Conservation (phyloP, 345 rosid genomes). For the Citrus sp. region DNA sequence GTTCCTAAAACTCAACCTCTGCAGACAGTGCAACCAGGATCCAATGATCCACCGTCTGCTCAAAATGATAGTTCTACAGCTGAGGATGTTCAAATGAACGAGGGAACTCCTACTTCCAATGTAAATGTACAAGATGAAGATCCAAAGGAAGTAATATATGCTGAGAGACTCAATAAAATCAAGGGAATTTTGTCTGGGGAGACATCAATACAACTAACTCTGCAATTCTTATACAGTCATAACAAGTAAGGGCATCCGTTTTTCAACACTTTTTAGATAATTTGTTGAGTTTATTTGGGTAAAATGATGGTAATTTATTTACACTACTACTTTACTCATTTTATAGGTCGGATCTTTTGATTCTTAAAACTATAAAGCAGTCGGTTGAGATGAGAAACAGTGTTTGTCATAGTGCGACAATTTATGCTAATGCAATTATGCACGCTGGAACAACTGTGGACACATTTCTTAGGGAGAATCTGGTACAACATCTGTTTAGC, state of each 20-base stretch:
- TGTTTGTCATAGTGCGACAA: conserved; percentile 98
- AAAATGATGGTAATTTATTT: not conserved
- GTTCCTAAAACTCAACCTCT: conserved; percentile 54
- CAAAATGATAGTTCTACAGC: conserved; percentile 54
- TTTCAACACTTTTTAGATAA: not conserved
- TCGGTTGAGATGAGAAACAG: conserved; percentile 99
- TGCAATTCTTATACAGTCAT: conserved; percentile 89
- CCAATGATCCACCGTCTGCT: conserved; percentile 39
- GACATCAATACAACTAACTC: conserved; percentile 88
- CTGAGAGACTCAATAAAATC: conserved; percentile 81
- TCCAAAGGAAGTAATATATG: conserved; percentile 60
- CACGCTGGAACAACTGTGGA: conserved; percentile 99
- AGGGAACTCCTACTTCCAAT: conserved; percentile 53
- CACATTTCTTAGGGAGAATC: conserved; percentile 94
- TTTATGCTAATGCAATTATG: conserved; percentile 97
- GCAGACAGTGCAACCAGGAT: conserved; percentile 50
- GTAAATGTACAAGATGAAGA: conserved; percentile 42
- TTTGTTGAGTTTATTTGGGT: not conserved
- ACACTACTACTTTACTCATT: conserved; percentile 13
- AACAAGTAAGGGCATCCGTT: conserved; percentile 58
- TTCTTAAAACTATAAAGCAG: conserved; percentile 93
- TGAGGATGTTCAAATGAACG: conserved; percentile 79
- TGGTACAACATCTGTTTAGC: conserved; percentile 43
- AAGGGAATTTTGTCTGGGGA: conserved; percentile 94
- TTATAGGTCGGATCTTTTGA: conserved; percentile 89